Percentiles rank a stretch among this genome's conserved stretches.
Conservation (phyloP, 441 rosid genomes). For the Brassica hybrid region DNA sequence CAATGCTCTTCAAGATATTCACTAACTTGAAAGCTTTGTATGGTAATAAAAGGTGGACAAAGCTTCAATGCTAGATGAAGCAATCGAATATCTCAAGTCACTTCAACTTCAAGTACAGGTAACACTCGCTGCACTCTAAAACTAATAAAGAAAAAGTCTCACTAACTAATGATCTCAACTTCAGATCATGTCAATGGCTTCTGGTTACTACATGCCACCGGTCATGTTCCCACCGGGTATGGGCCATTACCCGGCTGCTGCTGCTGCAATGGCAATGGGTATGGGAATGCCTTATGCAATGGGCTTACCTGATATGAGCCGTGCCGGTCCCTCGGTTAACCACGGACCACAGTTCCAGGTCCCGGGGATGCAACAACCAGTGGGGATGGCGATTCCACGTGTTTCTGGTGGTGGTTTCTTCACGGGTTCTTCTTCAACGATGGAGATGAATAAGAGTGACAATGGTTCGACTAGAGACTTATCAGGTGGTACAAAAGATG, state of each 20-base stretch:
- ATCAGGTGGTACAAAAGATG: slow-evolving; percentile 49
- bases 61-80: slow-evolving; percentile 86
- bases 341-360: slow-evolving; percentile 61
- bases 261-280: too few relatives aligned
- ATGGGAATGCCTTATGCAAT: too few relatives aligned
- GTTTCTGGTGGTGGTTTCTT: slow-evolving; percentile 52
- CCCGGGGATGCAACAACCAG: slow-evolving; percentile 57
- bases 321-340: slow-evolving; percentile 50
- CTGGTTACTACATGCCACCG: too few relatives aligned
- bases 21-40: slow-evolving; percentile 25
- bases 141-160: too few relatives aligned
- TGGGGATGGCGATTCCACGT: slow-evolving; percentile 54
- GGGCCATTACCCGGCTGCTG: too few relatives aligned
- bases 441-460: slow-evolving; percentile 41
- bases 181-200: too few relatives aligned
- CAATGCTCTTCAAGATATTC: background rate
- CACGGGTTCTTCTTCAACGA: slow-evolving; percentile 47
- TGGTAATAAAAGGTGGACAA: slow-evolving; percentile 67
- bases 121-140: too few relatives aligned
- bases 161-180: too few relatives aligned
- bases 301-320: slow-evolving; percentile 61
- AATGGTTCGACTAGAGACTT: slow-evolving; percentile 45
- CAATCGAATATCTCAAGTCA: slow-evolving; percentile 72
- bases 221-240: too few relatives aligned
- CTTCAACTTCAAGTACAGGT: too few relatives aligned